A percentile compares a stretch with the other conserved stretches of the same genome.
Evolutionary conservation across 2,329 filamentous ascomycete species (phyloP).

Genomic region (Alternaria longipes): DNA sequence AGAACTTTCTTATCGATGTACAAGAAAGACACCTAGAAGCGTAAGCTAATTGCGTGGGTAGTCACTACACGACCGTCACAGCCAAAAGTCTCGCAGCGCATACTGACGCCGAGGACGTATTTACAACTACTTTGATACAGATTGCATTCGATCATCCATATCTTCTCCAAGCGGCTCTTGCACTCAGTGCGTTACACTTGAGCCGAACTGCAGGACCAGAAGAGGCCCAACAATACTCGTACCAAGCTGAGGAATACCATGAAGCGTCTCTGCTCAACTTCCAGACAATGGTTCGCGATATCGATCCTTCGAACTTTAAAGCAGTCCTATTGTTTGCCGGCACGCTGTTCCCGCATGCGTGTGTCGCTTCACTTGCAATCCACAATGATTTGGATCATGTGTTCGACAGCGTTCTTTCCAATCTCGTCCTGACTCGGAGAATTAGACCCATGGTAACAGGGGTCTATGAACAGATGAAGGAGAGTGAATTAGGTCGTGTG

Average conservation of each 20-base stretch:
- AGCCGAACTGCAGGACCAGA: conserved; percentile 43
- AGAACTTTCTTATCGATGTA: not conserved
- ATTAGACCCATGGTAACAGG: conserved; percentile 36
- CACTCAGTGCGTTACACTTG: conserved; percentile 56
- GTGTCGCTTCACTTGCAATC: conserved; percentile 22
- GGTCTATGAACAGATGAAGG: conserved; percentile 25
- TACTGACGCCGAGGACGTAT: conserved; percentile 30
- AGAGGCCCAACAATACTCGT: conserved; percentile 22
- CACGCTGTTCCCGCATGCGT: conserved; percentile 36
- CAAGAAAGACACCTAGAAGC: not conserved
- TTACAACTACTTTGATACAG: conserved; percentile 35
- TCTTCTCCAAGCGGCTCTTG: conserved; percentile 56
- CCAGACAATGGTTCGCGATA: conserved; percentile 34
- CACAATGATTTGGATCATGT: conserved; percentile 25
- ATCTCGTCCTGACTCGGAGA: conserved; percentile 33
- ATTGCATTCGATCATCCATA: conserved; percentile 55
- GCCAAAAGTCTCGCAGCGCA: conserved; percentile 33
- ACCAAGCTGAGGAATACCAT: conserved; percentile 34
- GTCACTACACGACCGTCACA: conserved; percentile 42
- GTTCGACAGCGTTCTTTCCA: conserved; percentile 35
- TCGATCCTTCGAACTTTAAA: conserved; percentile 52
- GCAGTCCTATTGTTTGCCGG: conserved; percentile 44
- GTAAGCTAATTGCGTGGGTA: not conserved
- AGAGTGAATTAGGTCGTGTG: conserved; percentile 26
- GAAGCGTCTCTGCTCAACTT: conserved; percentile 33